A percentile compares a stretch with the other conserved stretches of the same genome.
Evolutionary conservation across 768 basidiomycete species (phyloP).

Genomic region (Phlegmacium glaucopus): DNA sequence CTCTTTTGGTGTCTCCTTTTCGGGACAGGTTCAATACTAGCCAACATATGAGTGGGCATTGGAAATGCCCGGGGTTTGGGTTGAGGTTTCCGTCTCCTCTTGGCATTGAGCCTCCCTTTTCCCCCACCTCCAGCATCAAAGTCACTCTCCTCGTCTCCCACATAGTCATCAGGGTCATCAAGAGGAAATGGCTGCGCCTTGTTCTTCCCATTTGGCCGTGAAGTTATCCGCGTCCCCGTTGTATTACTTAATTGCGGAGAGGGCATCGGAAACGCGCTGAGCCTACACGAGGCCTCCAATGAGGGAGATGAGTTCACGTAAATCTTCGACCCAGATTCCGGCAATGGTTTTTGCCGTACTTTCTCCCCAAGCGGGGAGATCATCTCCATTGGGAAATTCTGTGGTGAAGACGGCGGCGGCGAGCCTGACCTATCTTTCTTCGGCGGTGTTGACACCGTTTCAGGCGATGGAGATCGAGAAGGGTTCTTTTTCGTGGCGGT

Average conservation of each 20-base stretch:
- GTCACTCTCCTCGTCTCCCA: constrained; percentile 7
- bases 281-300: not conserved
- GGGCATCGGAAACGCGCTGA: constrained; percentile 15
- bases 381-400: not conserved
- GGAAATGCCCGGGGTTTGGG: constrained; percentile 25
- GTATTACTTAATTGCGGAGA: constrained; percentile 11
- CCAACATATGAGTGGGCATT: constrained; percentile 44
- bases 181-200: constrained; percentile 5
- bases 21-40: constrained; percentile 30
- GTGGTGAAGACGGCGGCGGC: not conserved
- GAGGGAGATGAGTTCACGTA: not conserved
- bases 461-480: constrained; percentile 2
- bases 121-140: constrained; percentile 3
- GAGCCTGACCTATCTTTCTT: constrained; percentile 5
- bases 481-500: not conserved
- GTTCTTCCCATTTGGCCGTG: constrained; percentile 13
- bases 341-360: not conserved
- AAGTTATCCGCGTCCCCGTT: not conserved
- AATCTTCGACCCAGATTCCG: not conserved
- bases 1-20: constrained; percentile 13
- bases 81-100: constrained; percentile 3
- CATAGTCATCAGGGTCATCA: constrained; percentile 3
- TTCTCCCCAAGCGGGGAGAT: constrained; percentile 7
- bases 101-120: constrained; percentile 5
- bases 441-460: not conserved